Base-by-base conservation (phyloP, 169 alveolate genomes). In the Cryptosporidium xiaoi region DNA sequence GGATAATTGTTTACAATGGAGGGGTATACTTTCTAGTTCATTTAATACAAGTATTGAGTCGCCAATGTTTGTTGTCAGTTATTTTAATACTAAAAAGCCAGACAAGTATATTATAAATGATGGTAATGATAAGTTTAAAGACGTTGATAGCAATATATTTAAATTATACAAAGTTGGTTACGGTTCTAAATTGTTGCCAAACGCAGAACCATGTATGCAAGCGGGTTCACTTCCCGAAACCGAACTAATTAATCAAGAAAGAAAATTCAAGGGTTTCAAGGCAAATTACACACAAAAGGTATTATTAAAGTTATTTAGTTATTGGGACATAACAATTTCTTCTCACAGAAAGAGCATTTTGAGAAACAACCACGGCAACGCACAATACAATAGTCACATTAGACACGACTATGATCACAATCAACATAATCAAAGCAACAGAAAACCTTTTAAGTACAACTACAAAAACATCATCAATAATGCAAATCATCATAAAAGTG, bases 171-270 rank as follows among this genome's bases (percentile, higher is more conserved):
- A 50, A 24, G 33, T 60, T 4, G 87, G 87, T 13, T 77, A 58
- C 50, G 87, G 87, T 1, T 77, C 87, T 7, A 77, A 34, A 77
- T 24, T 60, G n/a, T n/a, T 77, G 20, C 87, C 87, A 10, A 77
- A 77, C 20, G 18, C 87, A 6, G 18, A 50, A 6, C 56, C 34
- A 20, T 69, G 56, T 2, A 33, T 33, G 24, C 27, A 27, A 18
- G 24, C 50, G 31, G 56, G 56, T 24, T 44, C 44, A 12, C 29
- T 77, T 20, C 34, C 62, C 24, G 60, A 77, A 29, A 33, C n/a
- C 24, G 87, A 77, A 15, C 36, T 77, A 36, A 44, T 31, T 16
- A 48, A 77, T 46, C 87, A 56, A 44, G 71, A 62, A 40, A 56
- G 87, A 60, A 77, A 77, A 31, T 40, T 60, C 24, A 77, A 62